These are phyloP conservation scores for Planoprotostelium fungivorum DNA, from an alignment of 78 protist species.

Conservation along the genomic window DNA sequence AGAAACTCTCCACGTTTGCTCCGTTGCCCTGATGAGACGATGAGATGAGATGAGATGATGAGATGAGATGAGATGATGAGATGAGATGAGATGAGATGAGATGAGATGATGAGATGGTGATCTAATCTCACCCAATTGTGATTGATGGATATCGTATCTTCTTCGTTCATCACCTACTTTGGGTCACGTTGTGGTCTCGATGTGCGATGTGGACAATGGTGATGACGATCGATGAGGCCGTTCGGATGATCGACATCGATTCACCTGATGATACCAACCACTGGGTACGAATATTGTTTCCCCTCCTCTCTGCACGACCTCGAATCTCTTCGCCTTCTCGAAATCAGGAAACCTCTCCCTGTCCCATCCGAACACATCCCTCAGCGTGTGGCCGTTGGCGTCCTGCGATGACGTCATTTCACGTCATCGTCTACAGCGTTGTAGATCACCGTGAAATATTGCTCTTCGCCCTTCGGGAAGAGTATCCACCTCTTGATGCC, in stretches of 20 bases:
- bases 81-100: no score
- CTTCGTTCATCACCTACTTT: not conserved
- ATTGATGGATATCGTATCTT: not conserved
- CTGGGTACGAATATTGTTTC: conserved; percentile 1
- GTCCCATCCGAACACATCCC: not conserved
- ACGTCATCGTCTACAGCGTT: no score
- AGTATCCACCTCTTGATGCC: not conserved
- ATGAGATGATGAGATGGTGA: no score
- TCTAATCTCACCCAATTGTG: conserved; percentile 12
- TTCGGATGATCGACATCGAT: no score
- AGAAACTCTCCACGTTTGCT: not conserved
- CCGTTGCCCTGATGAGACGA: not conserved
- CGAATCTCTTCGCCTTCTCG: not conserved
- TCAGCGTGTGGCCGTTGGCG: not conserved
- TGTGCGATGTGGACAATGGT: no score
- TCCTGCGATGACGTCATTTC: no score
- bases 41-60: no score
- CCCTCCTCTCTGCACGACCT: not conserved
- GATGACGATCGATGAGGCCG: no score
- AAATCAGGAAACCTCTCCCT: not conserved
- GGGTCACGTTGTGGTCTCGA: no score
- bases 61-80: no score
- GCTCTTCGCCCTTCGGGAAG: not conserved
- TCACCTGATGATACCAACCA: conserved; percentile 12
- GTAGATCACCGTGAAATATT: not conserved